A percentile compares a stretch with the other conserved stretches of the same genome.
Conservation (phyloP, 108 stramenopile species). For the Skeletonema tropicum region DNA sequence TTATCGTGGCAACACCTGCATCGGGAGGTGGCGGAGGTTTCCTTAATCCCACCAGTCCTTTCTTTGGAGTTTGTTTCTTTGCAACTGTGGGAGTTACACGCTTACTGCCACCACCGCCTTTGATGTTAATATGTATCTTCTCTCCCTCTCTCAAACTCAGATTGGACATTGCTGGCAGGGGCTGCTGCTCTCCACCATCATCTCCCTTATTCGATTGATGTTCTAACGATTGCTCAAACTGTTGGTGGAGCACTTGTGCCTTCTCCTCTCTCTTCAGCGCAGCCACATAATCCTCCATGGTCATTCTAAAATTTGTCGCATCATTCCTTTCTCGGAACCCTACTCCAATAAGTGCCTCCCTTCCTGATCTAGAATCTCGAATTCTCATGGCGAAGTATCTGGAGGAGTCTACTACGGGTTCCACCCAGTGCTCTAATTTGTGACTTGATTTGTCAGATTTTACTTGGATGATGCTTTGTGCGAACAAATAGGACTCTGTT, state of each 20-base stretch:
- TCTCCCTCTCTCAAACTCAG: slow-evolving; percentile 72
- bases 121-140: slow-evolving; percentile 73
- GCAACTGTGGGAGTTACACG: not conserved
- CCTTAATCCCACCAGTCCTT: slow-evolving; percentile 19
- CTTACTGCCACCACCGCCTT: slow-evolving; percentile 12
- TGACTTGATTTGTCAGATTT: slow-evolving; percentile 21
- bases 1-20: not conserved
- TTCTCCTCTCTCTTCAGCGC: slow-evolving; percentile 42
- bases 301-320: slow-evolving; percentile 80
- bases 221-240: slow-evolving; percentile 38
- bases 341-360: slow-evolving; percentile 78
- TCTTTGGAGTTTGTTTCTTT: slow-evolving; percentile 15
- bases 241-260: slow-evolving; percentile 49
- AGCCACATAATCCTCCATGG: slow-evolving; percentile 66
- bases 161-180: slow-evolving; percentile 38
- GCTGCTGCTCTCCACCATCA: slow-evolving; percentile 2
- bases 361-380: slow-evolving; percentile 60
- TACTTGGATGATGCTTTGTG: slow-evolving; percentile 38
- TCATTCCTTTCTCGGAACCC: slow-evolving; percentile 86
- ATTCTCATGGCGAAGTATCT: slow-evolving; percentile 83
- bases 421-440: slow-evolving; percentile 76
- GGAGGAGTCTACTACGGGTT: slow-evolving; percentile 76
- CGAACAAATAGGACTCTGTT: slow-evolving; percentile 44
- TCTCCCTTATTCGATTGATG: slow-evolving; percentile 4
- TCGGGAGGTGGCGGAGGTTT: slow-evolving; percentile 19